Evolutionary conservation across 495 filamentous ascomycete species (phyloP).

Genomic region (Penicillium angulare): DNA sequence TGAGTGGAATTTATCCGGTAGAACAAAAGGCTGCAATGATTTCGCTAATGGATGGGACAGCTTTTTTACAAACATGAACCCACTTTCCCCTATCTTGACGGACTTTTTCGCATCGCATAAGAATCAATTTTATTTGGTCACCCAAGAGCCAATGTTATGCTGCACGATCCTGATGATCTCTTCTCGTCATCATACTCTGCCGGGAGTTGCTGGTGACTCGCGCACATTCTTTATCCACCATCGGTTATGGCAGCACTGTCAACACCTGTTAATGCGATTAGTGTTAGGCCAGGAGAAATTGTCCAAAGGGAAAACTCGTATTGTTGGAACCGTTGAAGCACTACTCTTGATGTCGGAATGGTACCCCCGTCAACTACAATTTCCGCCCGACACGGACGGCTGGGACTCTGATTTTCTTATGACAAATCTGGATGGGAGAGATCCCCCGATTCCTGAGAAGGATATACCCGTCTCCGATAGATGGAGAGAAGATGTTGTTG

Average conservation of each 20-base stretch:
- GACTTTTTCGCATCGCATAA: slow-evolving; percentile 33
- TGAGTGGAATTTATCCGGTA: background rate
- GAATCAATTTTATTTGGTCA: slow-evolving; percentile 36
- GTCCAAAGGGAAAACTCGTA: slow-evolving; percentile 27
- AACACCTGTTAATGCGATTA: slow-evolving; percentile 37
- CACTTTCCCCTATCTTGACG: slow-evolving; percentile 36
- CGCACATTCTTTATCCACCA: slow-evolving; percentile 41
- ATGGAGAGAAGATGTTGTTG: slow-evolving; percentile 33
- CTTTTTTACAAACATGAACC: slow-evolving; percentile 38
- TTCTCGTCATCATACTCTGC: slow-evolving; percentile 33
- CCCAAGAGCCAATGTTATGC: slow-evolving; percentile 40
- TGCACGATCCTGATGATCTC: slow-evolving; percentile 43
- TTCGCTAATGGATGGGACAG: slow-evolving; percentile 1
- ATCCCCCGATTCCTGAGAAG: slow-evolving; percentile 15
- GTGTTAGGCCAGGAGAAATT: slow-evolving; percentile 40
- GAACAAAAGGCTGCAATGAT: background rate
- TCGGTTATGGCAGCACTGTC: slow-evolving; percentile 43
- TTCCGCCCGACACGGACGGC: slow-evolving; percentile 35
- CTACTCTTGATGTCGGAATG: slow-evolving; percentile 42
- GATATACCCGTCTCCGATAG: slow-evolving; percentile 20
- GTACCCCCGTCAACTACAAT: slow-evolving; percentile 40
- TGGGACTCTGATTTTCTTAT: slow-evolving; percentile 29
- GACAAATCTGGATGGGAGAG: slow-evolving; percentile 16
- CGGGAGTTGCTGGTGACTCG: slow-evolving; percentile 31
- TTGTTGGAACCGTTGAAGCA: slow-evolving; percentile 39